Evolutionary conservation across 495 filamentous ascomycete genomes (phyloP).

Genomic region (Penicillium simplicissimum): DNA sequence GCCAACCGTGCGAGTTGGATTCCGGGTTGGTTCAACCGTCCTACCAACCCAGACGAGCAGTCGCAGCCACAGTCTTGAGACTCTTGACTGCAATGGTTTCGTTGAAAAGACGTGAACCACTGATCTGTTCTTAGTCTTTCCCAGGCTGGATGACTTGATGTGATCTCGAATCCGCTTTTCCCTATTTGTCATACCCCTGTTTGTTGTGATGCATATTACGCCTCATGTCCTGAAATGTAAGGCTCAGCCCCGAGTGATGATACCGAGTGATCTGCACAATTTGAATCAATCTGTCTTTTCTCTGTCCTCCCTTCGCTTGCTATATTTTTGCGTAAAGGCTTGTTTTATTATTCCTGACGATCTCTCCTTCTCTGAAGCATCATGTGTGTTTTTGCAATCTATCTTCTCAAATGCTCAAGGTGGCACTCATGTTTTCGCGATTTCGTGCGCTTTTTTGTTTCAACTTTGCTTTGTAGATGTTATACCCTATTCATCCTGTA

Average conservation of each 20-base stretch:
- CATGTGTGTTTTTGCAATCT: neutral
- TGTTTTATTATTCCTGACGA: neutral
- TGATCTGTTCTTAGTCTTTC: conserved; percentile 1
- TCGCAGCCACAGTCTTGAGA: conserved; percentile 11
- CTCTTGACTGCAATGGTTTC: too few species aligned
- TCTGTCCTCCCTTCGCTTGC: neutral
- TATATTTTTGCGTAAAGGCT: neutral
- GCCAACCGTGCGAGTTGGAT: conserved; percentile 65
- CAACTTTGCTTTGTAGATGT: neutral
- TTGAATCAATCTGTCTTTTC: conserved; percentile 14
- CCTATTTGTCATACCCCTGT: conserved; percentile 33
- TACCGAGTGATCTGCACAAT: conserved; percentile 17
- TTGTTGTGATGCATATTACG: conserved; percentile 31
- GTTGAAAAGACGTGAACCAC: neutral
- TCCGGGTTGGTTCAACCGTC: conserved; percentile 52
- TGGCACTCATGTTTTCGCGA: neutral
- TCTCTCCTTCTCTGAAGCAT: neutral
- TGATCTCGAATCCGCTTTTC: conserved; percentile 26
- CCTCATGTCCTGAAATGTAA: conserved; percentile 25
- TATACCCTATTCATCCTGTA: neutral
- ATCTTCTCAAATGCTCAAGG: neutral
- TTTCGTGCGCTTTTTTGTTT: neutral
- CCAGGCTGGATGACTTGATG: conserved; percentile 30
- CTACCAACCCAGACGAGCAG: conserved; percentile 26
- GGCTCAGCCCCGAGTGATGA: conserved; percentile 15